These are phyloP conservation scores for Fusarium transvaalense DNA, from an alignment of 2,329 filamentous ascomycete genomes.

Conservation along the genomic window DNA sequence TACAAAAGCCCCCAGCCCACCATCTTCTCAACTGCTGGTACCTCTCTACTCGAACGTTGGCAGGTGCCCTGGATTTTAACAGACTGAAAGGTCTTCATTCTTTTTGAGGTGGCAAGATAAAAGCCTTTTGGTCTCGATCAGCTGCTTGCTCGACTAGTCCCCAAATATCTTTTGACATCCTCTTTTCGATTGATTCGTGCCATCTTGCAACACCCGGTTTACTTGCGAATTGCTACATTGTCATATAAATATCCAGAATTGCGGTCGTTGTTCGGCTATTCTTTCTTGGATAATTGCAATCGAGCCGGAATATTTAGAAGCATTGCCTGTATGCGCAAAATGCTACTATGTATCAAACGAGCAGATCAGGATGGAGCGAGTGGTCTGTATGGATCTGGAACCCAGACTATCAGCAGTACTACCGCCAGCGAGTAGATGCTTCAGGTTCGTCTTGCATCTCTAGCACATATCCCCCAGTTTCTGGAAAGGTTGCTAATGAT, in stretches of 20 bases:
- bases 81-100: constrained; percentile 25
- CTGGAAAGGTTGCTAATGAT: constrained; percentile 14
- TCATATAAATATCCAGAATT: not conserved
- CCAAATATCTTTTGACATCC: not conserved
- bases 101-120: constrained; percentile 6
- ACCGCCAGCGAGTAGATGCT: constrained; percentile 46
- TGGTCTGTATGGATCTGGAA: constrained; percentile 51
- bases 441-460: constrained; percentile 46
- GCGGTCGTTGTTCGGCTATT: not conserved
- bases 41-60: constrained; percentile 28
- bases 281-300: not conserved
- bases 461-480: not conserved
- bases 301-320: constrained; percentile 21
- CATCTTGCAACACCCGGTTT: not conserved
- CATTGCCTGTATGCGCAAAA: constrained; percentile 41
- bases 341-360: constrained; percentile 48
- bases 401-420: constrained; percentile 45
- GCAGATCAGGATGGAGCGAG: constrained; percentile 38
- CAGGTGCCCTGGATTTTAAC: constrained; percentile 18
- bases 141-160: not conserved
- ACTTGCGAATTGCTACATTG: constrained; percentile 1
- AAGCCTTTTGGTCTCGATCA: not conserved
- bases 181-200: not conserved
- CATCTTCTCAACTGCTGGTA: constrained; percentile 32
- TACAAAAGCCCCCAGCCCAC: constrained; percentile 48